Evolutionary conservation across 352 stramenopile genomes (phyloP), one percentile per base, ranked within the genome.

Genomic region (Pythium aristosporum): DNA sequence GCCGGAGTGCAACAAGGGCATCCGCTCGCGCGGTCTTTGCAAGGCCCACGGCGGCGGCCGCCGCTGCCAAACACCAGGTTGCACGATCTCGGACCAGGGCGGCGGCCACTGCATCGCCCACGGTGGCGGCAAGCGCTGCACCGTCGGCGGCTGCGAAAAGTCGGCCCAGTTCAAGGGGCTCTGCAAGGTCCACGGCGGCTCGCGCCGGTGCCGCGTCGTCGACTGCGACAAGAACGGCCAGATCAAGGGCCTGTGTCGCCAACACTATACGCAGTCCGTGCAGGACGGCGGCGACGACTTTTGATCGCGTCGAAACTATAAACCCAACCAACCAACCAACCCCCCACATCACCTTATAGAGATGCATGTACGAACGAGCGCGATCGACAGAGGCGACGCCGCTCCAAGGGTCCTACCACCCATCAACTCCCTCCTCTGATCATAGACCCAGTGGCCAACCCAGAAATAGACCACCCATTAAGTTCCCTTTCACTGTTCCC

Each of bases 201-300:
- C 82, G 36, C 80, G 84, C 30, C 74, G 85, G 18, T 96, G 88
- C 68, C 78, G 79, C 21, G 57, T 91, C 42, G 67, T 68, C 0
- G 79, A 87, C 42, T 96, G 88, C 67, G 68, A 73, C 63, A 94
- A 94, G 73, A 94, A 92, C 73, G 80, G 80, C 18, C 83, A 92
- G 74, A 82, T 89, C 71, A 88, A 88, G 43, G 86, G 86, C 0
- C 75, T 92, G 15, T 94, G 86, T 56, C 76, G 85, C 15, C 65
- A 86, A 23, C 85, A 94, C 71, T 91, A 68, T 59, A 64, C 65
- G 42, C 50, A 60, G 53, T 71, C 65, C 25, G 52, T 67, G 25
- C 59, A 71, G n/a, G 48, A 65, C n/a, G 54, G 58, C 18, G 18
- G 30, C 21, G 3, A 66, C 23, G 50, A 66, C 21, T 66, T 37